Evolutionary conservation across 257 asterid species (phyloP).

Genomic region (Jacaranda copaia): DNA sequence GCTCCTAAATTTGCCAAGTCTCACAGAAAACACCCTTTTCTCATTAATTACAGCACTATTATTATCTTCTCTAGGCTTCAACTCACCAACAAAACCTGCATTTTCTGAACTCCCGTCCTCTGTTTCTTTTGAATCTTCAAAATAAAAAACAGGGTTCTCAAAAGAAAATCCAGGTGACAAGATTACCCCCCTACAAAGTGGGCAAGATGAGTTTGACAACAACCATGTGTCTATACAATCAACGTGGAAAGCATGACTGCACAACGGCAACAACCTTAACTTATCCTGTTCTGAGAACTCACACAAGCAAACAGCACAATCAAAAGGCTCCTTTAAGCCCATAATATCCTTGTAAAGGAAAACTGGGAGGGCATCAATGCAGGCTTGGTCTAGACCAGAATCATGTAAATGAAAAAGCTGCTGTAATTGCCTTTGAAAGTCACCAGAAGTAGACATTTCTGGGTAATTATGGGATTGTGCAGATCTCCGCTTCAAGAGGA

Average conservation of each 20-base stretch:
- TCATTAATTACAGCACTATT: slow-evolving; percentile 49
- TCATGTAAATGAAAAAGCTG: slow-evolving; percentile 87
- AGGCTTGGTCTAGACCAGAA: slow-evolving; percentile 82
- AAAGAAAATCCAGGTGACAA: slow-evolving; percentile 59
- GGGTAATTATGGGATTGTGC: slow-evolving; percentile 47
- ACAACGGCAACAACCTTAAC: slow-evolving; percentile 75
- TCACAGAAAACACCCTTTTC: slow-evolving; percentile 83
- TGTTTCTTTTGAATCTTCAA: slow-evolving; percentile 55
- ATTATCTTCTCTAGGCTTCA: slow-evolving; percentile 48
- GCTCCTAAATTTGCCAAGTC: slow-evolving; percentile 82
- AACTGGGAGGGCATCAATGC: slow-evolving; percentile 83
- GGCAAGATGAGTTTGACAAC: slow-evolving; percentile 84
- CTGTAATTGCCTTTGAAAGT: slow-evolving; percentile 80
- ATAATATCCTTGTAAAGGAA: slow-evolving; percentile 74
- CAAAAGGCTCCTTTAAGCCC: slow-evolving; percentile 85
- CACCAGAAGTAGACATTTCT: slow-evolving; percentile 58
- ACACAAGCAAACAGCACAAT: slow-evolving; percentile 89
- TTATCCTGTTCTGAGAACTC: slow-evolving; percentile 75
- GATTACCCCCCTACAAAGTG: slow-evolving; percentile 86
- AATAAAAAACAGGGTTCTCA: slow-evolving; percentile 66
- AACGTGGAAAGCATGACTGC: slow-evolving; percentile 93
- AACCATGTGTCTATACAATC: slow-evolving; percentile 94
- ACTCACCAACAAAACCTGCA: slow-evolving; percentile 32
- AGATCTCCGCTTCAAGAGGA: slow-evolving; percentile 58
- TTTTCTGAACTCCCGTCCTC: slow-evolving; percentile 53